A percentile compares a stretch with the other conserved stretches of the same genome.
Evolutionary conservation across 768 basidiomycete genomes (phyloP).

Genomic region (Peribolospora kevripleyi): DNA sequence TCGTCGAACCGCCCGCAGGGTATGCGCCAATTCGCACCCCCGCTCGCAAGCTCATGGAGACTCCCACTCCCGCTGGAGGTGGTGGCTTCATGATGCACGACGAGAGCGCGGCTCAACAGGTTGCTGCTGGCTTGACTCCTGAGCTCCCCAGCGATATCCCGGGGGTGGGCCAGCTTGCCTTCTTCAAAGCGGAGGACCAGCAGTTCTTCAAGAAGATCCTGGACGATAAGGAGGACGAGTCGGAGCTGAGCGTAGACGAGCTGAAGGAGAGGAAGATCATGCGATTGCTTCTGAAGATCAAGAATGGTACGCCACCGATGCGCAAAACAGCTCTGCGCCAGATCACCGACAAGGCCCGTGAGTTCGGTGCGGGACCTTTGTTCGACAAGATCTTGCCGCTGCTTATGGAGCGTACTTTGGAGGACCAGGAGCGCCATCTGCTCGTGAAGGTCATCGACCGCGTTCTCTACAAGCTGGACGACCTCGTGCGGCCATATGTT

Average conservation of each 20-base stretch:
- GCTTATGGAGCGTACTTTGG: slow-evolving; percentile 53
- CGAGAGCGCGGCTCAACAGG: slow-evolving; percentile 57
- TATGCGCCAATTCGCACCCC: slow-evolving; percentile 54
- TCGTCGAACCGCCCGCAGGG: slow-evolving; percentile 81
- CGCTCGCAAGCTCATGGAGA: slow-evolving; percentile 29
- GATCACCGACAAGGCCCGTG: slow-evolving; percentile 96
- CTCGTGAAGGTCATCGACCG: slow-evolving; percentile 98
- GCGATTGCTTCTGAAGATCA: slow-evolving; percentile 91
- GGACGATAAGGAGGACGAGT: slow-evolving; percentile 54
- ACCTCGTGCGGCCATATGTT: slow-evolving; percentile 92
- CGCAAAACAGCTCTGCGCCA: slow-evolving; percentile 92
- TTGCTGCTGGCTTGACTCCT: slow-evolving; percentile 53
- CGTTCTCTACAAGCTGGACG: slow-evolving; percentile 93
- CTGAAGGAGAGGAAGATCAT: slow-evolving; percentile 99
- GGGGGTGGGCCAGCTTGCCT: slow-evolving; percentile 84
- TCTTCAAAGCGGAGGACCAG: slow-evolving; percentile 95
- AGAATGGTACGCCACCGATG: slow-evolving; percentile 96
- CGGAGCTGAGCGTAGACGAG: slow-evolving; percentile 74
- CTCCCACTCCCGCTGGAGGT: slow-evolving; percentile 28
- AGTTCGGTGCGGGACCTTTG: slow-evolving; percentile 89
- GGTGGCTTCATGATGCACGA: slow-evolving; percentile 95
- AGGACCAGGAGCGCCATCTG: slow-evolving; percentile 94
- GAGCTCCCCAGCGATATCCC: slow-evolving; percentile 94
- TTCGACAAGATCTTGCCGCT: slow-evolving; percentile 97
- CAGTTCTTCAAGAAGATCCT: slow-evolving; percentile 71